These are phyloP conservation scores for Zizania latifolia DNA, from an alignment of 176 grass and related monocot genomes.

Conservation along the genomic window DNA sequence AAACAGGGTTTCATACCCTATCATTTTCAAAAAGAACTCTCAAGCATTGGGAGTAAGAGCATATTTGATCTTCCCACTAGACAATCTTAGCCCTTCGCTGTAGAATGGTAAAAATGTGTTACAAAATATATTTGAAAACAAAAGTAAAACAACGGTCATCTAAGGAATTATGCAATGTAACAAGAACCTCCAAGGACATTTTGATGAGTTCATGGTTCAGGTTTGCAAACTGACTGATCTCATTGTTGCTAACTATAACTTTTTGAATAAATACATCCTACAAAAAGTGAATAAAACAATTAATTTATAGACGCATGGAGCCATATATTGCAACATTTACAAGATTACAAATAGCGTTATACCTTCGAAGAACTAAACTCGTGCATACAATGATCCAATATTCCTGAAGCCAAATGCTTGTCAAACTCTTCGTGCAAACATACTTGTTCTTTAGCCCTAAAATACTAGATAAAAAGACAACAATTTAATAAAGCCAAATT, in stretches of 20 bases:
- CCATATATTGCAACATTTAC: not conserved
- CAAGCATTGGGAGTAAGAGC: not conserved
- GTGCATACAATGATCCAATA: not conserved
- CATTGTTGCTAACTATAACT: not conserved
- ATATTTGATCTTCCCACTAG: not conserved
- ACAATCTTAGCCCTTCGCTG: slow-evolving; percentile 5
- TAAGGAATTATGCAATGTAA: not conserved
- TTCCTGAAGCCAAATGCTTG: not conserved
- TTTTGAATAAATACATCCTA: not conserved
- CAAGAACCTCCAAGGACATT: slow-evolving; percentile 17
- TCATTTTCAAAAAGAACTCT: not conserved
- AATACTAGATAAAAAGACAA: not conserved
- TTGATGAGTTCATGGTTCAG: not conserved
- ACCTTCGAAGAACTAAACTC: not conserved
- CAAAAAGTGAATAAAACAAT: not conserved
- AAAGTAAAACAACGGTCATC: not conserved
- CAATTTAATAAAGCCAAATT: not conserved
- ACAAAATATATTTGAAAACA: not conserved
- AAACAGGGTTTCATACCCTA: not conserved
- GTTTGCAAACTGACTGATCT: not conserved
- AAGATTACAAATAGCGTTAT: not conserved
- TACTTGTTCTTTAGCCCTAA: not conserved
- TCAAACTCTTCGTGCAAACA: not conserved
- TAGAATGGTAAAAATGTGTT: not conserved
- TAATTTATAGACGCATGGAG: not conserved